phyloP scores from a whole-genome alignment of 2,329 filamentous ascomycete species.

The Verticillium tricorpus region DNA sequence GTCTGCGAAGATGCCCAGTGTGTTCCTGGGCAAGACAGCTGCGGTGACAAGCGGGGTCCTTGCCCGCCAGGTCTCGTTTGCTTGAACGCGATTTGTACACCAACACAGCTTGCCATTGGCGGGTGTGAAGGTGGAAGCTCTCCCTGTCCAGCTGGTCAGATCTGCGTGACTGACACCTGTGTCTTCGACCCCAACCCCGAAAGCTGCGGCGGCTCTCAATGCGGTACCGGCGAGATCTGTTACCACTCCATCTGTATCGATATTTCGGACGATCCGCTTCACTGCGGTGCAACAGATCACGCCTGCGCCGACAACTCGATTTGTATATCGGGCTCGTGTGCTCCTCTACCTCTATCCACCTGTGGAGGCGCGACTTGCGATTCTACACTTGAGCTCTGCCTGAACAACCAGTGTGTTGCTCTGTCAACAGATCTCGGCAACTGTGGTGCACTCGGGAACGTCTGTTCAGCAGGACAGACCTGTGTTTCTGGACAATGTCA shows the following conservation, averaged over 20 bases:
- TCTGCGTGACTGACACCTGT: not conserved
- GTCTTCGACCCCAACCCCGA: conserved; percentile 1
- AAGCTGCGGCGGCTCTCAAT: not conserved
- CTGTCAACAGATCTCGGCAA: conserved; percentile 1
- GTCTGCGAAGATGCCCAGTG: not conserved
- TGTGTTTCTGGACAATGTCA: not conserved
- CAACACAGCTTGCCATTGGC: not conserved
- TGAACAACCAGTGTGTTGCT: not conserved
- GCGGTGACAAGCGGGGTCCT: not conserved
- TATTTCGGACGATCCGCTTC: not conserved
- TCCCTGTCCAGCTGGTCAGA: not conserved
- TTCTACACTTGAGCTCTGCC: not conserved
- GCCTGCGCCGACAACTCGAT: not conserved
- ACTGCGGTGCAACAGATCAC: not conserved
- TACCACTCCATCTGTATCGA: not conserved
- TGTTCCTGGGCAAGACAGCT: not conserved
- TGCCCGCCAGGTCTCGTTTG: not conserved
- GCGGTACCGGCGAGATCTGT: not conserved
- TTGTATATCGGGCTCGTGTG: not conserved
- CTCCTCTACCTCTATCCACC: not conserved
- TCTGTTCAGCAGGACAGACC: not conserved
- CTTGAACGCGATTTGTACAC: not conserved
- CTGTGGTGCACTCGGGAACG: not conserved
- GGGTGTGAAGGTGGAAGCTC: not conserved
- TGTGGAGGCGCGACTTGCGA: not conserved